Evolutionary conservation across 148 eudicot genomes (phyloP), one percentile per base, ranked within the genome.

Genomic region (Vaccinium myrtillus): DNA sequence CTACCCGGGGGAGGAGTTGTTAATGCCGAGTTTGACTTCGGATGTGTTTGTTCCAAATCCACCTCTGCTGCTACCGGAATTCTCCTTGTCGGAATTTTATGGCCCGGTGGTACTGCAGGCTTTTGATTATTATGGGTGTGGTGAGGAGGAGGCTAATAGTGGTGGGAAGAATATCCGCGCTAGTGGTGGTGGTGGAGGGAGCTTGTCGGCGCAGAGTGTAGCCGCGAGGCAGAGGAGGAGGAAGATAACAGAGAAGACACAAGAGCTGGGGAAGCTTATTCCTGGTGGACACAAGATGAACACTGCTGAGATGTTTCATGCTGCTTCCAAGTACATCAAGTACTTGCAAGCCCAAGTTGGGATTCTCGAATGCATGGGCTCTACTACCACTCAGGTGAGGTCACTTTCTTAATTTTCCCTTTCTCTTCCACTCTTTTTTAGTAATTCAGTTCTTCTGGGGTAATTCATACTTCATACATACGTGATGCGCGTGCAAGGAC

Each of bases 281-380:
- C 98, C 95, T 2, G 94, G 96, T 9, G 94, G 91, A 0, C 85
- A 85, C 43, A 95, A 92, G 84, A 89, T 95, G 95, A 94, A 95
- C 82, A 94, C 98, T 63, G 98, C 95, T 77, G 94, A 95, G 67
- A 95, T 94, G 98, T 81, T 95, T 70, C 90, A 89, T 83, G 86
- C 93, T 87, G 95, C 94, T 65, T 90, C 75, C 61, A 91, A 92
- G 10, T 95, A 94, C 78, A 87, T 95, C 53, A 27, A 27, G 30
- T 27, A 27, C 30, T 27, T 27, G 30, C 30, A 27, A 27, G 30
- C 30, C 30, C 30, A 27, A 27, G 30, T 27, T 27, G 30, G 30
- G 30, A 27, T 27, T 27, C 30, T 27, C 30, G 30, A 27, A 27
- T 27, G 30, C 30, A 27, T 27, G 30, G 30, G 30, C 30, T 27